Evolutionary conservation across 2,329 filamentous ascomycete species (phyloP).

Genomic region (Fusarium phyllophilum): DNA sequence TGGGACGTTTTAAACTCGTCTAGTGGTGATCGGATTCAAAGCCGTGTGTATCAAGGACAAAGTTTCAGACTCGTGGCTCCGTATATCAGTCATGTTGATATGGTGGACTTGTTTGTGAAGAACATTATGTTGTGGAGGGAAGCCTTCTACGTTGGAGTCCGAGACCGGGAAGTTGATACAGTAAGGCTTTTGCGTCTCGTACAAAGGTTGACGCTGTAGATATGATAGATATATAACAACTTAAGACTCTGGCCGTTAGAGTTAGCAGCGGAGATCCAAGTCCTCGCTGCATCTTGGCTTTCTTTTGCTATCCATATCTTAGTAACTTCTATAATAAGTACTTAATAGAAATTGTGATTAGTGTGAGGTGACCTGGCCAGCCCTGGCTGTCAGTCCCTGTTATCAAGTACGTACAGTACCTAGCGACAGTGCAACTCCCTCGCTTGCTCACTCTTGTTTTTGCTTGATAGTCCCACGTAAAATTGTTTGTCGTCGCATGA

Average conservation of each 20-base stretch:
- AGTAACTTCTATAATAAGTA: no score
- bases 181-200: no score
- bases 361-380: neutral
- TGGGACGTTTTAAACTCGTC: no score
- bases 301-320: no score
- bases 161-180: no score
- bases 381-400: neutral
- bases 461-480: neutral
- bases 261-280: no score
- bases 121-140: neutral
- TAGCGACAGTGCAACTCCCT: neutral
- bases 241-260: no score
- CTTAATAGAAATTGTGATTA: no score
- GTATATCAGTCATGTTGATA: neutral
- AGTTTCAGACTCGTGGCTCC: neutral
- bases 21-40: neutral
- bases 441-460: neutral
- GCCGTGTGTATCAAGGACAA: neutral
- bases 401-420: neutral
- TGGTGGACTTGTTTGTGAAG: neutral
- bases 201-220: no score
- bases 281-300: no score
- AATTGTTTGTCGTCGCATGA: accelerated
- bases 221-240: no score
- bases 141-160: neutral